Evolutionary conservation across 2,329 filamentous ascomycete genomes (phyloP).

Genomic region (Bisporella sp.): DNA sequence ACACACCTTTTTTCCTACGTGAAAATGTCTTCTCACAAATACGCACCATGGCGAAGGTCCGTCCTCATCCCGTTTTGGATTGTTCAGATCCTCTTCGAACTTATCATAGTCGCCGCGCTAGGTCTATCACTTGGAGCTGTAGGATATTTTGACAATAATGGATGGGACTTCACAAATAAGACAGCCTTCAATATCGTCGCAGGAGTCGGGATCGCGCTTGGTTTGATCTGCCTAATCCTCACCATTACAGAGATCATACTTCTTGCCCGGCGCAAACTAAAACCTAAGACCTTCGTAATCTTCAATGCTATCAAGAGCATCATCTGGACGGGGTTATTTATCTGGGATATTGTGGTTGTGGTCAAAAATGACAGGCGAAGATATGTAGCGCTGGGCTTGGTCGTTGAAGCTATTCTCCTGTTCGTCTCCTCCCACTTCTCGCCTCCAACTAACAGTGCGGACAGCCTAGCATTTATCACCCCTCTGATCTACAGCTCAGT

Average conservation of each 20-base stretch:
- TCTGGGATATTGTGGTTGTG: conserved; percentile 13
- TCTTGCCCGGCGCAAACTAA: conserved; percentile 15
- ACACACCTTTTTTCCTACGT: too few relatives aligned
- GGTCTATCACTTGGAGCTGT: conserved; percentile 6
- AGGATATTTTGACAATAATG: neutral
- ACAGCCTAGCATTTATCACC: conserved; percentile 17
- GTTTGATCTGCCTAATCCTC: conserved; percentile 13
- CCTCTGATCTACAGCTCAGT: conserved; percentile 21
- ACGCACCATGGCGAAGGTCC: conserved; percentile 17
- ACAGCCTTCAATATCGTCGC: neutral
- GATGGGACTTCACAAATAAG: neutral
- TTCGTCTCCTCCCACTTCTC: conserved; percentile 4
- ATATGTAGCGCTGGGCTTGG: conserved; percentile 1
- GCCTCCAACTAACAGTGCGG: neutral
- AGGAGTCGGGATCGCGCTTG: conserved; percentile 12
- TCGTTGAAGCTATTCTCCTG: conserved; percentile 15
- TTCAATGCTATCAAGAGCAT: conserved; percentile 16
- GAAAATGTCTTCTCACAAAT: neutral
- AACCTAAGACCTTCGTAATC: conserved; percentile 17
- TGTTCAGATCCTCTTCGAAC: conserved; percentile 15
- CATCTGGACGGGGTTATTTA: conserved; percentile 14
- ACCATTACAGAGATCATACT: conserved; percentile 21
- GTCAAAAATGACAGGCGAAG: conserved; percentile 2
- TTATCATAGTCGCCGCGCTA: conserved; percentile 12
- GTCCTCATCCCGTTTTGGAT: conserved; percentile 20